Evolutionary conservation across 208 protist species (phyloP).

Genomic region (Angomonas desouzai): DNA sequence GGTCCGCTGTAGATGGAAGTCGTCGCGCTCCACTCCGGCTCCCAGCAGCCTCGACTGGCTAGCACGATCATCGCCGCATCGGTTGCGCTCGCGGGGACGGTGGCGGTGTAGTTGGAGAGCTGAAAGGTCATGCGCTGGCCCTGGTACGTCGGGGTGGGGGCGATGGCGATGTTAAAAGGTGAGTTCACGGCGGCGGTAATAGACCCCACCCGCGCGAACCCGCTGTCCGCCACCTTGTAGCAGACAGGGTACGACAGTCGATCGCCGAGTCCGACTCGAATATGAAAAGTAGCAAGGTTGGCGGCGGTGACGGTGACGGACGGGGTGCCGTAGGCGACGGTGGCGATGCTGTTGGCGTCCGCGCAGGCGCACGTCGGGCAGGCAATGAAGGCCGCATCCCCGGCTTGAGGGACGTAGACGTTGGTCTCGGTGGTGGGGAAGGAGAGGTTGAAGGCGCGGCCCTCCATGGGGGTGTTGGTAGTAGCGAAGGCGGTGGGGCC

Average conservation of each 20-base stretch:
- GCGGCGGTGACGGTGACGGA: constrained; percentile 19
- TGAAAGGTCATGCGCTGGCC: constrained; percentile 73
- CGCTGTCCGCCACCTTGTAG: constrained; percentile 71
- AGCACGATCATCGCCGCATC: constrained; percentile 76
- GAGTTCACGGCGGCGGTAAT: constrained; percentile 41
- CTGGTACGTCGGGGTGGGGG: constrained; percentile 51
- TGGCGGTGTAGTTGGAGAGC: constrained; percentile 36
- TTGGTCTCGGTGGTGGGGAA: constrained; percentile 24
- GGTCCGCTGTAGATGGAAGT: constrained; percentile 10
- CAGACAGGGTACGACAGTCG: constrained; percentile 56
- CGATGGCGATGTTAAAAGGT: constrained; percentile 26
- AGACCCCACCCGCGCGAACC: constrained; percentile 55
- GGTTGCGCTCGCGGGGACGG: constrained; percentile 17
- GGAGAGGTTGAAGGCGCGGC: constrained; percentile 59
- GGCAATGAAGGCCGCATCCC: constrained; percentile 58
- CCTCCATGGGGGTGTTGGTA: constrained; percentile 83
- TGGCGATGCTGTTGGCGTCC: constrained; percentile 28
- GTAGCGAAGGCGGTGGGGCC: constrained; percentile 46
- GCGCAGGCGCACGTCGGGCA: constrained; percentile 76
- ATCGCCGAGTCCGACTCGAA: constrained; percentile 71
- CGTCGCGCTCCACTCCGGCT: constrained; percentile 29
- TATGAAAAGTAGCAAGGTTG: constrained; percentile 16
- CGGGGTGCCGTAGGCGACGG: constrained; percentile 63
- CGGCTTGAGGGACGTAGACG: constrained; percentile 26
- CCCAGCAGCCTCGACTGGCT: constrained; percentile 63